Evolutionary conservation across 441 rosid species (phyloP), one percentile per base, ranked within the genome.

Genomic region (Euphorbia schlechtendalii): DNA sequence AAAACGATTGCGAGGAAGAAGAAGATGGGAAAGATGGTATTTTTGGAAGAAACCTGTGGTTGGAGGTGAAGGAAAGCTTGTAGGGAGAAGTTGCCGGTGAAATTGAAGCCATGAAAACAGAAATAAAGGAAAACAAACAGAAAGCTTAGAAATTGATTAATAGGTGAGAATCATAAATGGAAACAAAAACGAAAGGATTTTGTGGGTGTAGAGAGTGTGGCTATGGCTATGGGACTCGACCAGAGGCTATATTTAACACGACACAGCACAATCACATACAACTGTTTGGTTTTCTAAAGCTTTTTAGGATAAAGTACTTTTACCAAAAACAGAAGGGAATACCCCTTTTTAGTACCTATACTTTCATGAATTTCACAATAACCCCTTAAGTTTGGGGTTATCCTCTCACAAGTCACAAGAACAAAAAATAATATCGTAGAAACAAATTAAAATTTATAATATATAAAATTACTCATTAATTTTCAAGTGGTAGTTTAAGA

Each of bases 21-120:
- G 58, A 27, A 22, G 64, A 55, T 63, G 86, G 80, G 81, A 70
- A 84, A 66, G 68, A 80, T 0, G 74, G 79, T 63, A 80, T 78
- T 76, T 75, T 82, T 3, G 68, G 24, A 13, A 59, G 71, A 41
- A 74, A 69, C 25, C 69, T 75, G 60, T 34, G 54, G 74, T 14
- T 32, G 15, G 60, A 36, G 0, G 74, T 62, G 70, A 83, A 83
- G 59, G 82, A 53, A 58, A 83, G 84, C 5, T 77, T 78, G 73
- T 78, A 84, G 0, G 83, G 81, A 63, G 78, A 71, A 3, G 85
- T 77, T 34, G 84, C 80, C 30, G 87, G 36, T 6, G 85, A 74
- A 63, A 89, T 69, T 32, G 96, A 82, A 81, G 89, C 73, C 91
- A 85, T 84, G 46, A 71, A 69, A 13, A 17, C 43, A 51, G 25